Evolutionary conservation across 768 basidiomycete genomes (phyloP), one percentile per base, ranked within the genome.

Genomic region (Pulveroboletus sp.): DNA sequence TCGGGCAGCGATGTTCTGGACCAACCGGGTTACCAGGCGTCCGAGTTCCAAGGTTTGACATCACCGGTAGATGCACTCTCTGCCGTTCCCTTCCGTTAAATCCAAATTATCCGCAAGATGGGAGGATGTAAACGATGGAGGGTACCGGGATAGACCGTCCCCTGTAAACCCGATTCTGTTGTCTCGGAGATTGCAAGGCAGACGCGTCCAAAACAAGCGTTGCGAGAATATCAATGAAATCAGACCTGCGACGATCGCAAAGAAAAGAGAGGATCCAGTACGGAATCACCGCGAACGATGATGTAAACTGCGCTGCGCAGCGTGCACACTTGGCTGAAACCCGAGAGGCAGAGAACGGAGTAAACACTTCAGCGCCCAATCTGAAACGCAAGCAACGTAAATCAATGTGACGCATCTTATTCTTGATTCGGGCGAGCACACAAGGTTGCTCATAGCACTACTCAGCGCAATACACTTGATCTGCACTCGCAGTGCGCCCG

Each of bases 161-260:
- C 86, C 71, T 89, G 86, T 47, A 89, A 68, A 50, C 80, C 80
- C 17, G 89, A 75, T 12, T 86, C 86, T 63, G 80, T 89, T 8
- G 87, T 89, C 72, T 92, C 89, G 17, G 87, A 88, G 44, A 91
- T 82, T 62, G 82, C 80, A 50, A 90, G n/a, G 89, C 86, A 91
- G 53, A 77, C 69, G 62, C 76, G 85, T 37, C 85, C 87, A 60
- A 86, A 81, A 81, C 54, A 10, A 88, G 73, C 79, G 85, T 81
- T 40, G 85, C 84, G 62, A 81, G 85, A 89, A 89, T 61, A 89
- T 84, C 52, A 88, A 61, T n/a, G 87, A 67, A 61, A 89, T 88
- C 50, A 86, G 69, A 15, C 21, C 17, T 2, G 1, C 9, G 27
- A 17, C 12, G 26, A n/a, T 38, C 28, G 9, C 31, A 27, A 27